Conservation (phyloP, 176 grass and related monocot genomes). For the Triticum aestivum region IWGSC_CS_RefSeq_v2.1 NC_057811.1:431059231-431059730, state of each 20-base stretch:
- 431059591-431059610: neutral
- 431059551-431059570: neutral
- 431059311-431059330: neutral
- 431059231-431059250: neutral
- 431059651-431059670: neutral
- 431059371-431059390: neutral
- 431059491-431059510: neutral
- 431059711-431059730: neutral
- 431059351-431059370: neutral
- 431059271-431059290: neutral
- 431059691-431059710: neutral
- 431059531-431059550: neutral
- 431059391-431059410: neutral
- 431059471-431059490: neutral
- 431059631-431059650: neutral
- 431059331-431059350: neutral
- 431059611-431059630: neutral
- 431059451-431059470: neutral
- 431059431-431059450: neutral
- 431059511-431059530: neutral
- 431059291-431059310: neutral
- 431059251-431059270: conserved; percentile 9
- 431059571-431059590: neutral
- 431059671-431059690: neutral
- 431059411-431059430: neutral